Evolutionary conservation across 441 rosid species (phyloP).

Genomic region (Theobroma grandiflorum): DNA sequence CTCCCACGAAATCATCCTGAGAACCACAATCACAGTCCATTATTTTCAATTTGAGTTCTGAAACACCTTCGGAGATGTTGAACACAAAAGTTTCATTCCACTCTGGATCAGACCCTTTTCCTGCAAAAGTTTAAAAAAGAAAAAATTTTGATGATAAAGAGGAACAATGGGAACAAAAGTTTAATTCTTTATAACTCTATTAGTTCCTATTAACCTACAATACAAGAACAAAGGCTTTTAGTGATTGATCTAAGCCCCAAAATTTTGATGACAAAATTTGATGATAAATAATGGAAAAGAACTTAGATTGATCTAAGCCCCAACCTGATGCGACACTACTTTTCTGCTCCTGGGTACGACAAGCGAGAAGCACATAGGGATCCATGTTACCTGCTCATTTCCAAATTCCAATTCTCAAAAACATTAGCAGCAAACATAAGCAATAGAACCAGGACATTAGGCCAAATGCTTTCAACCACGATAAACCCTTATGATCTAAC

Average conservation of each 20-base stretch:
- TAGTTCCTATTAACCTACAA: too few relatives aligned
- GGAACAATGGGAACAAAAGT: too few relatives aligned
- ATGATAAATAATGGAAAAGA: too few relatives aligned
- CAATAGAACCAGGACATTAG: neutral
- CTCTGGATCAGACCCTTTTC: conserved; percentile 63
- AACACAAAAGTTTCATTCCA: conserved; percentile 90
- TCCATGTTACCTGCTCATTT: conserved; percentile 57
- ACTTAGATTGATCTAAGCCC: conserved; percentile 23
- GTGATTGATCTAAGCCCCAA: too few relatives aligned
- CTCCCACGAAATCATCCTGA: conserved; percentile 67
- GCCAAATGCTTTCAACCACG: neutral
- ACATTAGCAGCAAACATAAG: neutral
- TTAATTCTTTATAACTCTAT: too few relatives aligned
- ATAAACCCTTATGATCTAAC: neutral
- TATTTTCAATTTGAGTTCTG: conserved; percentile 58
- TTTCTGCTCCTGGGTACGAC: conserved; percentile 77
- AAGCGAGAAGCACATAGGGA: conserved; percentile 67
- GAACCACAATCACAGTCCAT: conserved; percentile 61
- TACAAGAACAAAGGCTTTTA: too few relatives aligned
- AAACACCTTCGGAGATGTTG: conserved; percentile 53
- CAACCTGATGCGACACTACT: conserved; percentile 75
- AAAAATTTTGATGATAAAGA: neutral
- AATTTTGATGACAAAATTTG: too few relatives aligned
- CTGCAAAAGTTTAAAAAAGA: conserved; percentile 35
- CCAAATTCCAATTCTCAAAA: neutral